Base-by-base conservation (phyloP, 805 yeast genomes). In the Wickerhamiella parazyma region DNA sequence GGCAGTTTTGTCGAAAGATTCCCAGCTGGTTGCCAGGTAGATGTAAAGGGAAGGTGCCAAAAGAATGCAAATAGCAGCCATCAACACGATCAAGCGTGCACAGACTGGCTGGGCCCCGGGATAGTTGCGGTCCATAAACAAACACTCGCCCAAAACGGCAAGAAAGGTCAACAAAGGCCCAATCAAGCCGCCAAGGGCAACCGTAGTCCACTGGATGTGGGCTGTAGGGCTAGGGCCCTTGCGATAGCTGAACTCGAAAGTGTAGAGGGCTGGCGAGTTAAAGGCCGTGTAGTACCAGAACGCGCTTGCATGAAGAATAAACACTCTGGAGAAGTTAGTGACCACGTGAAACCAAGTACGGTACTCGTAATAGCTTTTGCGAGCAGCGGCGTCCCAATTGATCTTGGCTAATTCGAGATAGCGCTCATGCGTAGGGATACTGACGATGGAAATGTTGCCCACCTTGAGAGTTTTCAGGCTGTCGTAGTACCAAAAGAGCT, bases 221-320 rank as follows among this genome's bases (percentile, higher is more conserved):
- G 59, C 47, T 1, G 78, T 66, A 1, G 94, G 93, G 25, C 70
- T 71, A 55, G 73, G 78, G 52, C 80, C 71, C 37, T 66, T 50
- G 6, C 65, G 55, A 33, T 72, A 75, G 41, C 64, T 64, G 54
- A 79, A 80, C 42, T 72, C 62, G 31, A 62, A 61, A 0, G 85
- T 78, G 57, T 79, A 82, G 22, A 83, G 63, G 0, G 81, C 70
- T 1, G 82, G 77, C 0, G 86, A 66, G 56, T 83, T 80, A 56
- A 71, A 72, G 36, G 78, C 58, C 0, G 86, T 79, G 55, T 76
- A 83, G 45, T 75, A 73, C 94, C 94, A 83, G 58, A 80, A 83
- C 26, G 76, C 65, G 1, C 83, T 68, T 33, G 76, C 64, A 55
- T 83, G 94, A 40, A 82, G 72, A 43, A 80, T 76, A 87, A 89